phyloP scores from a whole-genome alignment of 2,329 filamentous ascomycete genomes.

The Aspergillus unguis region DNA sequence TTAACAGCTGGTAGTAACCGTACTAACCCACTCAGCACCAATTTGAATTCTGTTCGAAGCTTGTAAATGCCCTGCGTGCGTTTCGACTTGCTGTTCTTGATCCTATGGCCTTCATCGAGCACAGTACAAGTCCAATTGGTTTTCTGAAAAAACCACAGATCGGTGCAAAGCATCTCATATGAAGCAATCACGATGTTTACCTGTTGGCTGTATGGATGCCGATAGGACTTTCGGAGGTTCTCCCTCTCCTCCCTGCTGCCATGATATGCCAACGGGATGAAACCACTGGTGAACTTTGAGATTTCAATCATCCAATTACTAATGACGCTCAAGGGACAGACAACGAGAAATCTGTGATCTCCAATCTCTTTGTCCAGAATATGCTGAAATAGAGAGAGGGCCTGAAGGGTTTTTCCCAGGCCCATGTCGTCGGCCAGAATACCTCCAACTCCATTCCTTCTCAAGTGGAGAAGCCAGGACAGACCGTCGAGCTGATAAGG shows the following conservation, averaged over 20 bases:
- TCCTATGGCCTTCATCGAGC: conserved; percentile 54
- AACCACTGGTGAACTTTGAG: conserved; percentile 44
- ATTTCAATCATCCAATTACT: conserved; percentile 50
- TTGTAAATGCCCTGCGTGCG: conserved; percentile 43
- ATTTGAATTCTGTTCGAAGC: conserved; percentile 47
- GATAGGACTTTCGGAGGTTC: conserved; percentile 20
- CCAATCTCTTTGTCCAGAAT: conserved; percentile 38
- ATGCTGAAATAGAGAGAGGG: conserved; percentile 45
- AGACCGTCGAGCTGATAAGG: conserved; percentile 52
- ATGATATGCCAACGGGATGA: conserved; percentile 50
- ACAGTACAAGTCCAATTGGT: conserved; percentile 53
- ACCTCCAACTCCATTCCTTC: conserved; percentile 25
- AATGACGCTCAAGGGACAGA: conserved; percentile 52
- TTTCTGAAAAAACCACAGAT: conserved; percentile 49
- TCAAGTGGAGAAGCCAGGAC: conserved; percentile 46
- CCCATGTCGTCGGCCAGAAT: conserved; percentile 33
- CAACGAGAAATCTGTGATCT: conserved; percentile 32
- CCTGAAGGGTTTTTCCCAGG: conserved; percentile 29
- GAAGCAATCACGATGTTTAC: conserved; percentile 45
- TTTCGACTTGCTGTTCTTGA: conserved; percentile 49
- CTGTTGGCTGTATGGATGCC: neutral
- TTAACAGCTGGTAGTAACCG: neutral
- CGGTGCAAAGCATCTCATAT: conserved; percentile 48
- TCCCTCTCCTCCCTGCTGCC: conserved; percentile 43
- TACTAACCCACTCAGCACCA: conserved; percentile 47